phyloP scores from a whole-genome alignment of 225 moss, liverwort and hornwort genomes.

The Ulota crispa region DNA sequence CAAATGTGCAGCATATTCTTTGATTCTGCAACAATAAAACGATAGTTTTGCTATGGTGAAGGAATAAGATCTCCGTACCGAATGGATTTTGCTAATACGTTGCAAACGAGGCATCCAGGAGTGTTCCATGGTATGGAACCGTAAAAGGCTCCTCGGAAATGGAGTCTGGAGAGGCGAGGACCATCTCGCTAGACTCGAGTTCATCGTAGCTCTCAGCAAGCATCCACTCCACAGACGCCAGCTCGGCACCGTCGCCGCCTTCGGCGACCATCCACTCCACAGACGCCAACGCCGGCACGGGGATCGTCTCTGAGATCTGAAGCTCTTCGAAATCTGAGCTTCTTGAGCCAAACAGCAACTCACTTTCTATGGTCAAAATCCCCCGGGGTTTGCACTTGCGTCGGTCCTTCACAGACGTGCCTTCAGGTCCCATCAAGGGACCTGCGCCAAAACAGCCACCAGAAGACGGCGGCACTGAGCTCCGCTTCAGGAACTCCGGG shows the following conservation, averaged over 20 bases:
- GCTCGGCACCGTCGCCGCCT: conserved; percentile 14
- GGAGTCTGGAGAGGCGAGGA: background rate
- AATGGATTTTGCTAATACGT: too few relatives aligned
- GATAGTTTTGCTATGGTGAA: too few relatives aligned
- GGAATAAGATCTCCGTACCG: too few relatives aligned
- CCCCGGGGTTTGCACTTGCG: conserved; percentile 94
- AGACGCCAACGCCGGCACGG: conserved; percentile 77
- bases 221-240: background rate
- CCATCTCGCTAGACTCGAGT: background rate
- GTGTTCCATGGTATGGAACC: background rate
- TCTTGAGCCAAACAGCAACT: conserved; percentile 64
- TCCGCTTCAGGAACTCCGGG: conserved; percentile 84
- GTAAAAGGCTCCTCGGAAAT: background rate
- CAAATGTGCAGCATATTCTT: too few relatives aligned
- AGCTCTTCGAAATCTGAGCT: conserved; percentile 57
- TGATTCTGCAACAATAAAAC: too few relatives aligned
- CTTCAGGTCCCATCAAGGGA: conserved; percentile 85
- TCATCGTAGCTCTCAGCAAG: background rate
- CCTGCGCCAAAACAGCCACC: conserved; percentile 87
- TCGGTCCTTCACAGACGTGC: conserved; percentile 73
- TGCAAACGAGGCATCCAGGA: too few relatives aligned
- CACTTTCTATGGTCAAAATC: conserved; percentile 68
- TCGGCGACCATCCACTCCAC: conserved; percentile 95
- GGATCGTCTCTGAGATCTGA: conserved; percentile 49
- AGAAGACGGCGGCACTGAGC: conserved; percentile 60